Conservation (phyloP, 352 stramenopile genomes). For the Phytophthora ohioensis region DNA sequence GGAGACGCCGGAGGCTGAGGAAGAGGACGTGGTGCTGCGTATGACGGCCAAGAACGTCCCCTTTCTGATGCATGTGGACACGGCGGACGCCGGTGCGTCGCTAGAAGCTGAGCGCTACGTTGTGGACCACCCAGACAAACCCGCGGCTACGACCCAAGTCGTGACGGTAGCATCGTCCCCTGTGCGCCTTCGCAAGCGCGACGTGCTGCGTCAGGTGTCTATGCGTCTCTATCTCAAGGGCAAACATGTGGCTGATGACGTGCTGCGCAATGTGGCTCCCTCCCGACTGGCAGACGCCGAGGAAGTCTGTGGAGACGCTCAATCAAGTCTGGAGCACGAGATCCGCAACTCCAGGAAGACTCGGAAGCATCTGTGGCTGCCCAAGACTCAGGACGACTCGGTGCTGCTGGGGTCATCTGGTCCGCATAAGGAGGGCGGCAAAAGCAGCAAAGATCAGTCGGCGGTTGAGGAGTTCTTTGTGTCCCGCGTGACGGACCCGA, state of each 20-base stretch:
- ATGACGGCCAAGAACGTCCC: constrained; percentile 20
- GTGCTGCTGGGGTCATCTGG: constrained; percentile 49
- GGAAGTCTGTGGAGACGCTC: constrained; percentile 46
- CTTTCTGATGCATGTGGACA: constrained; percentile 20
- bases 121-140: constrained; percentile 25
- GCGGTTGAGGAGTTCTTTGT: constrained; percentile 82
- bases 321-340: constrained; percentile 72
- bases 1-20: constrained; percentile 7
- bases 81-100: neutral
- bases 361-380: constrained; percentile 76
- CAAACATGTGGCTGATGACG: constrained; percentile 66
- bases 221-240: constrained; percentile 82
- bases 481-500: constrained; percentile 82
- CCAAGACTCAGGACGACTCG: constrained; percentile 82
- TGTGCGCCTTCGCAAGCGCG: constrained; percentile 57
- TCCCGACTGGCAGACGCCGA: constrained; percentile 70
- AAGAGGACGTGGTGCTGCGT: constrained; percentile 14
- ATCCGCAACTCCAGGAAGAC: constrained; percentile 71
- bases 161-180: constrained; percentile 10
- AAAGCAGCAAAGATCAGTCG: constrained; percentile 30
- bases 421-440: neutral
- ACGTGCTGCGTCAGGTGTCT: constrained; percentile 80
- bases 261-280: constrained; percentile 69
- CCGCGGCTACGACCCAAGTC: constrained; percentile 6
- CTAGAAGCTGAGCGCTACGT: constrained; percentile 27